Conservation (phyloP, 1,284 basidiomycete genomes). For the Tranzscheliella williamsii region DNA sequence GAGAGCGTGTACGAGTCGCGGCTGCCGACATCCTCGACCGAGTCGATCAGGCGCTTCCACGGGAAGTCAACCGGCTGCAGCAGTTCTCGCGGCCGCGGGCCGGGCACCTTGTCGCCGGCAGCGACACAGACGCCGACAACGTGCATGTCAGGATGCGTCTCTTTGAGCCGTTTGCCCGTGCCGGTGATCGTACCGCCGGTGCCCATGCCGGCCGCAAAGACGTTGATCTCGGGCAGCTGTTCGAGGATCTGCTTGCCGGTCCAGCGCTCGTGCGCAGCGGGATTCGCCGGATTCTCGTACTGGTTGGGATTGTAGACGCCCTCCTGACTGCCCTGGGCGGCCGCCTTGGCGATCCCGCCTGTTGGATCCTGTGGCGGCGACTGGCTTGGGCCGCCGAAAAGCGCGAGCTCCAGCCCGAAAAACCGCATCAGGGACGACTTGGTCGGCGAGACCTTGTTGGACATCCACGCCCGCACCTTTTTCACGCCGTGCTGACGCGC, state of each 20-base stretch:
- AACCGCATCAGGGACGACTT: conserved; percentile 40
- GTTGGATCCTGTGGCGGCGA: conserved; percentile 23
- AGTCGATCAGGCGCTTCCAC: conserved; percentile 30
- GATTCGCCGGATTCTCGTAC: conserved; percentile 35
- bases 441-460: conserved; percentile 38
- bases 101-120: conserved; percentile 34
- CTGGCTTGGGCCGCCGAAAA: conserved; percentile 44
- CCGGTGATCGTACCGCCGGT: conserved; percentile 43
- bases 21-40: conserved; percentile 19
- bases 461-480: conserved; percentile 28
- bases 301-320: conserved; percentile 36
- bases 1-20: conserved; percentile 15
- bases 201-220: conserved; percentile 35
- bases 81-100: conserved; percentile 26
- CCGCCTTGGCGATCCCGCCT: conserved; percentile 38
- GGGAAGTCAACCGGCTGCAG: conserved; percentile 32
- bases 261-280: conserved; percentile 28
- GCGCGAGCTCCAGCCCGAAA: conserved; percentile 37
- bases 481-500: conserved; percentile 29
- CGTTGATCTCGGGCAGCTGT: conserved; percentile 38
- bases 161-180: conserved; percentile 16
- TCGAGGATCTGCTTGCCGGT: conserved; percentile 34
- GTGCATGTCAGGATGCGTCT: conserved; percentile 4
- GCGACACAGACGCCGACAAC: conserved; percentile 26
- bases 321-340: conserved; percentile 5